Conservation (phyloP, 352 stramenopile genomes). For the Thraustochytrium sp. region DNA sequence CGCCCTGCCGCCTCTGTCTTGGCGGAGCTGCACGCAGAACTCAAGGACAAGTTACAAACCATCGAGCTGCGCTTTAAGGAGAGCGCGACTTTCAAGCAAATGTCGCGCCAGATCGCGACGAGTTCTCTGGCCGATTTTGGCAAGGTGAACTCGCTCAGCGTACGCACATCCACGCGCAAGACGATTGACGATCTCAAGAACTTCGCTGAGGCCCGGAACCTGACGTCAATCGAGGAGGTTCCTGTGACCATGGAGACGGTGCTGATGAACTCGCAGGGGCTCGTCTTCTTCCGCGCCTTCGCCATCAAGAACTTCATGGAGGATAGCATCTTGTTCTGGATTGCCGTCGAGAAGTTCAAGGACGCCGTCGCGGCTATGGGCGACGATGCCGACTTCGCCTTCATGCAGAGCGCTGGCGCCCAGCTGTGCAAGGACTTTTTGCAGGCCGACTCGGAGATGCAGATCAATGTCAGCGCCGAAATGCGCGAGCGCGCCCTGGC, state of each 20-base stretch:
- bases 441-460: not conserved
- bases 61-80: not conserved
- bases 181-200: not conserved
- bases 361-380: not conserved
- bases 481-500: not conserved
- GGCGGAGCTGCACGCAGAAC: not conserved
- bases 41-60: not conserved
- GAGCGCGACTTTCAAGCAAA: not conserved
- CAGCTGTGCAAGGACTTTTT: not conserved
- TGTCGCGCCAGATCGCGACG: conserved; percentile 1
- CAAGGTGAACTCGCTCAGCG: conserved; percentile 3
- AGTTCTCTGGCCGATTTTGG: not conserved
- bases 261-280: conserved; percentile 18
- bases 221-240: conserved; percentile 3
- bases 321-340: conserved; percentile 42
- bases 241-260: conserved; percentile 7
- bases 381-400: not conserved
- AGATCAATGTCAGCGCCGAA: conserved; percentile 33
- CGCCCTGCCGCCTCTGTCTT: not conserved
- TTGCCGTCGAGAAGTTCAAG: conserved; percentile 38
- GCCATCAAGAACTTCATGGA: conserved; percentile 47
- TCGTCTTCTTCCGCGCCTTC: conserved; percentile 26
- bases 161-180: not conserved
- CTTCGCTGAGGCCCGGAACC: conserved; percentile 10
- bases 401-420: conserved; percentile 17